phyloP scores from a whole-genome alignment of 305 asterid species.

The Nicotiana rustica region DNA sequence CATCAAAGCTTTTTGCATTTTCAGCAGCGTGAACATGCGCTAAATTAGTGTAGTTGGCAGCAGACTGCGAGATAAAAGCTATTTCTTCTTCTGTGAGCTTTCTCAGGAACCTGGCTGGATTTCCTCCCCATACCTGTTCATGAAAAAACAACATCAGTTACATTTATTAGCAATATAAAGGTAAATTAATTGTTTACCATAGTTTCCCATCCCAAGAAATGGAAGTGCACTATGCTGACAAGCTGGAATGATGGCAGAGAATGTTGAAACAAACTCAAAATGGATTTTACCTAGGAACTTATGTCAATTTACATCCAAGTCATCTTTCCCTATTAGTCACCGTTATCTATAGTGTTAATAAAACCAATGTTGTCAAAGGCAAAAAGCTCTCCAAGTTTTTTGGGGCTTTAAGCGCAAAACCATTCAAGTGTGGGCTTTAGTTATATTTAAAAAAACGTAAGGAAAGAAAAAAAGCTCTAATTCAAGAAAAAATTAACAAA shows the following conservation, averaged over 20 bases:
- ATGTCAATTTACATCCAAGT: not conserved
- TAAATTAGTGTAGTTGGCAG: constrained; percentile 72
- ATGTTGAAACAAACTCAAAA: not conserved
- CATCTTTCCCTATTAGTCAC: not conserved
- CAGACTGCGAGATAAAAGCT: constrained; percentile 85
- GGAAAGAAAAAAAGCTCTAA: too few relatives aligned
- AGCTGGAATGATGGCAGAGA: constrained; percentile 2
- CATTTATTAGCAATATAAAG: constrained; percentile 16
- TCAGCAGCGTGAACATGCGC: constrained; percentile 89
- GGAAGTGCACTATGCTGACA: constrained; percentile 8
- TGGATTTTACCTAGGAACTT: not conserved
- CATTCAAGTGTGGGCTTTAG: too few relatives aligned
- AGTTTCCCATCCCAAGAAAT: not conserved
- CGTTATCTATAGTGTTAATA: not conserved
- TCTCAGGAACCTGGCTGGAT: constrained; percentile 93
- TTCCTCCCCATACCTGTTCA: constrained; percentile 93
- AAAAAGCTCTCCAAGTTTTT: too few relatives aligned
- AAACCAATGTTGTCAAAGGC: too few relatives aligned
- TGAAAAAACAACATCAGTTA: not conserved
- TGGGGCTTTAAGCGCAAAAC: not conserved
- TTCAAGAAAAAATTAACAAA: too few relatives aligned
- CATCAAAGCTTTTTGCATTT: constrained; percentile 81
- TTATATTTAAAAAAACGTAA: too few relatives aligned
- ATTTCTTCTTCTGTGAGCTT: constrained; percentile 89
- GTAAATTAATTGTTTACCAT: not conserved